Evolutionary conservation across 2,329 filamentous ascomycete genomes (phyloP).

Genomic region (Sporothrix schenckii): DNA sequence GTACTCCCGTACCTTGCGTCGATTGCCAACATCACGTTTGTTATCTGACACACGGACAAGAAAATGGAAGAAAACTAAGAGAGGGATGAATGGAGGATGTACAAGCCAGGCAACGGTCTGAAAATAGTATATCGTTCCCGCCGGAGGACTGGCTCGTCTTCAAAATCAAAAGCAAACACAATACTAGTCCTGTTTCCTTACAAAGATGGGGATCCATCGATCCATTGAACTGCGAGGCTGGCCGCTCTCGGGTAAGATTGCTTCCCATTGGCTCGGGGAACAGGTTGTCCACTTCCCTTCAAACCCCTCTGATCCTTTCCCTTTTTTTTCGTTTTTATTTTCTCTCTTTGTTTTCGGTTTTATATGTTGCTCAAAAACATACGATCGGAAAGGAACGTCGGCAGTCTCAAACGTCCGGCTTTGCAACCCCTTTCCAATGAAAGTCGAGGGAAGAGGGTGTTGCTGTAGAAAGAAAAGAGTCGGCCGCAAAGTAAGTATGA

Average conservation of each 20-base stretch:
- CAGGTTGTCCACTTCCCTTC: background rate
- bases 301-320: background rate
- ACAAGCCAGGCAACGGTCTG: background rate
- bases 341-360: no score
- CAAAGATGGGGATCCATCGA: no score
- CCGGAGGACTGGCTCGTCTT: background rate
- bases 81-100: background rate
- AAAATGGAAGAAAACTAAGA: background rate
- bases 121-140: background rate
- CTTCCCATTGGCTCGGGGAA: constrained; percentile 24
- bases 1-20: background rate
- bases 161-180: background rate
- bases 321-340: no score
- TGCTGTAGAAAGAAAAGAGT: background rate
- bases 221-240: constrained; percentile 15
- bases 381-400: background rate
- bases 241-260: constrained; percentile 8
- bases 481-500: background rate
- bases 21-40: background rate
- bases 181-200: no score
- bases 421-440: no score
- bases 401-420: background rate
- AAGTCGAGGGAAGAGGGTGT: no score
- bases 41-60: background rate
- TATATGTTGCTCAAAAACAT: background rate